Percentiles rank a stretch among this genome's conserved stretches.
These are phyloP conservation scores for Pachysandra terminalis DNA, from an alignment of 164 flowering plant genomes.

Conservation along the genomic window DNA sequence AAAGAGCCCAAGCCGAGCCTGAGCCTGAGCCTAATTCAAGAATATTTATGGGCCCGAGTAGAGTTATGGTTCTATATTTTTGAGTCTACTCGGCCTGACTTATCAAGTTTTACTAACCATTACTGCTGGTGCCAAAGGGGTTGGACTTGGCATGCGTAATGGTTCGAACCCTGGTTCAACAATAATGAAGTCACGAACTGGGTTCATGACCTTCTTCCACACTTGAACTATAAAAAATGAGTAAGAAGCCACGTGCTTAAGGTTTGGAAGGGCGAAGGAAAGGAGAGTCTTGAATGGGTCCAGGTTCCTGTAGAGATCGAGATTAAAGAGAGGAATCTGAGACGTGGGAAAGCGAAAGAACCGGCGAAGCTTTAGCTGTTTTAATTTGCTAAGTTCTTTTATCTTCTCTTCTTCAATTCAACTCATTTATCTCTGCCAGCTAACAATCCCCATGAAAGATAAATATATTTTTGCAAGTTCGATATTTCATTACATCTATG, in stretches of 20 bases:
- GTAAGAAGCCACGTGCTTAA: constrained; percentile 25
- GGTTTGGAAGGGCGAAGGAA: constrained; percentile 10
- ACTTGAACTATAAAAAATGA: background rate
- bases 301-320: constrained; percentile 14
- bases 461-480: background rate
- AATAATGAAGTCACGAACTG: background rate
- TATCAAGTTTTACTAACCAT: too few relatives aligned
- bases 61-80: too few relatives aligned
- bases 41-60: too few relatives aligned
- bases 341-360: constrained; percentile 58
- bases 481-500: background rate
- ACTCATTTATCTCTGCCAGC: constrained; percentile 50
- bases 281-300: constrained; percentile 14
- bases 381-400: constrained; percentile 12
- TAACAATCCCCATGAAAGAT: constrained; percentile 43
- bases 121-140: too few relatives aligned
- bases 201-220: background rate
- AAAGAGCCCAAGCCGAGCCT: too few relatives aligned
- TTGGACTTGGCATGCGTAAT: too few relatives aligned
- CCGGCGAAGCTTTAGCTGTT: constrained; percentile 58
- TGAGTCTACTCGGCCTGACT: too few relatives aligned
- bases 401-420: constrained; percentile 11
- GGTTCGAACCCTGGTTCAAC: too few relatives aligned
- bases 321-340: constrained; percentile 33
- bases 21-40: too few relatives aligned